Base-by-base conservation (phyloP, 805 yeast genomes). In the Candida sakaeoensis region DNA sequence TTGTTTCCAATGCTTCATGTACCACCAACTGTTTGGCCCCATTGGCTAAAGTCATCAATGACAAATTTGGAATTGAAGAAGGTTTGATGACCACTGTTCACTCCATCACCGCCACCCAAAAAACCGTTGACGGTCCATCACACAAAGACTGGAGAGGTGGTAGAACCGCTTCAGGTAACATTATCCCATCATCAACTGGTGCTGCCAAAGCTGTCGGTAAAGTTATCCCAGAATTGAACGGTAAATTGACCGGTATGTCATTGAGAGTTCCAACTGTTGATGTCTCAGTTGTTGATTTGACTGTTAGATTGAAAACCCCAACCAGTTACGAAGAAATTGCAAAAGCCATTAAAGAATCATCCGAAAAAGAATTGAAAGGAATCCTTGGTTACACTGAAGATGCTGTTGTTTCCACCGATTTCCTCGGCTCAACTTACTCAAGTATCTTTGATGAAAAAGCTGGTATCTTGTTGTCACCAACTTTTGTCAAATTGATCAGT, bases 91-190 rank as follows among this genome's bases (percentile, higher is more conserved):
- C 96, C 71, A 88, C 96, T 49, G 90, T 88, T 53, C 96, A 88
- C 80, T 85, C 96, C 63, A 84, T 86, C 73, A 88, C 96, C 54
- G 96, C 96, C 56, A 85, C 96, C 59, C 96, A 88, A 74, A 88
- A 88, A 82, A 84, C 95, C 48, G 96, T 88, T 52, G 96, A 88
- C 68, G 96, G 96, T 73, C 95, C 96, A 58, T 86, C 95, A 66
- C 88, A 82, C 80, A 88, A 88, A 80, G 96, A 88, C 79, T 88
- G 96, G 96, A 84, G 96, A 81, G 95, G 96, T 68, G 96, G 96
- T 69, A 85, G 96, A 77, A 84, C 95, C 57, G 95, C 95, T 64
- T 83, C 91, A 48, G 95, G 90, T 64, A 88, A 88, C 84, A 85
- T 88, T 68, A 88, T 88, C 55, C 96, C 96, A 62, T 86, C 95